These are phyloP conservation scores for Cladobotryum mycophilum DNA, from an alignment of 2,329 filamentous ascomycete species.

Conservation along the genomic window DNA sequence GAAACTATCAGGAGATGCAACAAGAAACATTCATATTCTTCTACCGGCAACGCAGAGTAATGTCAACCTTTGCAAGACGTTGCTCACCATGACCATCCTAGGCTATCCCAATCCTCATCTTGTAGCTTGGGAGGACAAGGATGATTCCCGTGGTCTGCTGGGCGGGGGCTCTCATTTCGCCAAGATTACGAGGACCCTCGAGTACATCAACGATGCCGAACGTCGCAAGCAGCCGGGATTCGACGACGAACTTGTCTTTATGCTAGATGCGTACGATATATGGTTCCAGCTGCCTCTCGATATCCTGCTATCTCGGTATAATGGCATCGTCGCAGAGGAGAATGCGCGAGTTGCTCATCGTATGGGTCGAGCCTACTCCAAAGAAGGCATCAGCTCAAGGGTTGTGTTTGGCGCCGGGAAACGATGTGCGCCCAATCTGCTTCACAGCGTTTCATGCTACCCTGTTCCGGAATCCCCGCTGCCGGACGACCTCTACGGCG, in stretches of 20 bases:
- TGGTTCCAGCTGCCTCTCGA: constrained; percentile 29
- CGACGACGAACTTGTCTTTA: constrained; percentile 24
- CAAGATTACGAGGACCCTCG: constrained; percentile 22
- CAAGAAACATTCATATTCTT: constrained; percentile 19
- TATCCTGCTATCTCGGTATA: constrained; percentile 20
- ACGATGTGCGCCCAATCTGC: constrained; percentile 21
- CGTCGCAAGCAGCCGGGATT: constrained; percentile 15
- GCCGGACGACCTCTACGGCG: constrained; percentile 17
- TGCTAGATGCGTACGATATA: constrained; percentile 27
- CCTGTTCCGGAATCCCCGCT: constrained; percentile 23
- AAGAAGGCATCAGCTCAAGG: constrained; percentile 17
- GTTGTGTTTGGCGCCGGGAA: constrained; percentile 24
- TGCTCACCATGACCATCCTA: constrained; percentile 22
- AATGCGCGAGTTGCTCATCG: constrained; percentile 17
- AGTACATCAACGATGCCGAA: constrained; percentile 20
- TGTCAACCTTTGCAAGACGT: constrained; percentile 25
- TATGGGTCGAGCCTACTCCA: constrained; percentile 19
- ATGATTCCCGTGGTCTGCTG: constrained; percentile 11
- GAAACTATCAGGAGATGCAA: not conserved
- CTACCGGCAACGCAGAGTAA: constrained; percentile 21
- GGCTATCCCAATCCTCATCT: constrained; percentile 24
- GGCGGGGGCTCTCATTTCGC: constrained; percentile 24
- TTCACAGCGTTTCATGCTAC: constrained; percentile 21
- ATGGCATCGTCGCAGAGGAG: constrained; percentile 18
- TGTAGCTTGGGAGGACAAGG: constrained; percentile 21